Evolutionary conservation across 2,329 filamentous ascomycete species (phyloP).

Genomic region (Sporothrix brasiliensis): DNA sequence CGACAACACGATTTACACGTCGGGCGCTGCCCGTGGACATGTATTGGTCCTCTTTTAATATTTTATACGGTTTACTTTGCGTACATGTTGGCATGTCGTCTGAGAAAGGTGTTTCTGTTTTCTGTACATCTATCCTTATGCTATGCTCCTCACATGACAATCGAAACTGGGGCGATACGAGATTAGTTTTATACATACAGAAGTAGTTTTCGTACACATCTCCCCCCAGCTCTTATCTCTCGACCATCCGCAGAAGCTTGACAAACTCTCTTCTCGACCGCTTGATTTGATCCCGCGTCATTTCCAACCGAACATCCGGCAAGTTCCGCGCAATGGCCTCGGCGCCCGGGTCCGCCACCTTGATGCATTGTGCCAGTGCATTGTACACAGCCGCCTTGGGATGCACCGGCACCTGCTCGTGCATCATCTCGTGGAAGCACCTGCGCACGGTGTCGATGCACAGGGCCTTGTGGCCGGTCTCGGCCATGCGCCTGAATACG

Average conservation of each 20-base stretch:
- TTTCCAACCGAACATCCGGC: background rate
- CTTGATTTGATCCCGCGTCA: background rate
- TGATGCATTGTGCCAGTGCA: slow-evolving; percentile 58
- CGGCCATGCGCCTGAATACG: slow-evolving; percentile 55
- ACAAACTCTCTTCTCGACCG: slow-evolving; percentile 33
- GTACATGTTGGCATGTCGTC: background rate
- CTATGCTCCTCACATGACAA: background rate
- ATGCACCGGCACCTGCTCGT: slow-evolving; percentile 55
- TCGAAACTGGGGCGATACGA: background rate
- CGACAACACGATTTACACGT: slow-evolving; percentile 4
- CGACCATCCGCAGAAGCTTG: slow-evolving; percentile 17
- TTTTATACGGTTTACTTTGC: slow-evolving; percentile 14
- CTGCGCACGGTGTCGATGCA: slow-evolving; percentile 55
- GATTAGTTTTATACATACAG: background rate
- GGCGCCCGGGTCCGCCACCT: slow-evolving; percentile 57
- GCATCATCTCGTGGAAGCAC: slow-evolving; percentile 62
- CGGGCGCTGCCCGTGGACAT: background rate
- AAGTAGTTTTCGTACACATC: background rate
- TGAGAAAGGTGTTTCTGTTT: slow-evolving; percentile 8
- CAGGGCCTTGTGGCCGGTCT: slow-evolving; percentile 47
- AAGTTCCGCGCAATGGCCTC: slow-evolving; percentile 41
- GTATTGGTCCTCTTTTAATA: background rate
- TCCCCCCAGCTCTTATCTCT: no score
- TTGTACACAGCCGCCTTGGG: slow-evolving; percentile 50
- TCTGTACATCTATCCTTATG: no score